These are phyloP conservation scores for Yamadazyma membranifaciens DNA, from an alignment of 1,139 yeast genomes.

Conservation along the genomic window DNA sequence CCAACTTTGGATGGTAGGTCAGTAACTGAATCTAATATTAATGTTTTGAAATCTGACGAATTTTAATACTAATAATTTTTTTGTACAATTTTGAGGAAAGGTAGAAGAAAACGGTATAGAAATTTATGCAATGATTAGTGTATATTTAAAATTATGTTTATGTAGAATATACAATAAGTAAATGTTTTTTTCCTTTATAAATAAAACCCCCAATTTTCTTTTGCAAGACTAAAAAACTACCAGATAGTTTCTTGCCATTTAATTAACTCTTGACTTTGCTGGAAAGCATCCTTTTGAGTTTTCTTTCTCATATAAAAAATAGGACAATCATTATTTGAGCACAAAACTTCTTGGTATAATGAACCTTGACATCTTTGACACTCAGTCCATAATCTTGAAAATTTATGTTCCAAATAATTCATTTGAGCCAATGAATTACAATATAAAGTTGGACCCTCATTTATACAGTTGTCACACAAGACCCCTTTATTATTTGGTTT, in stretches of 20 bases:
- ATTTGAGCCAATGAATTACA: conserved; percentile 76
- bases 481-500: conserved; percentile 68
- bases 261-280: conserved; percentile 65
- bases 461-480: conserved; percentile 77
- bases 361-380: conserved; percentile 98
- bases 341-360: conserved; percentile 90
- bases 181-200: too few species aligned
- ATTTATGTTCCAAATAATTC: conserved; percentile 77
- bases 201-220: too few species aligned
- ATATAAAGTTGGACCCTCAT: conserved; percentile 79
- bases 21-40: conserved; percentile 30
- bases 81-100: too few species aligned
- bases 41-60: conserved; percentile 2
- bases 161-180: too few species aligned
- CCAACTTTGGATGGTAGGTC: conserved; percentile 36
- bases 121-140: background rate
- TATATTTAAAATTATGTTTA: conserved; percentile 1
- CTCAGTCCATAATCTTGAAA: conserved; percentile 93
- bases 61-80: background rate
- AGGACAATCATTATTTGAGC: conserved; percentile 96
- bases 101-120: background rate
- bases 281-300: conserved; percentile 81
- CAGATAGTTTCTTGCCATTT: conserved; percentile 69
- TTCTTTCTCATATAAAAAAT: conserved; percentile 96
- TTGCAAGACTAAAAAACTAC: conserved; percentile 23